Percentiles rank a stretch among this genome's conserved stretches.
phyloP scores from a whole-genome alignment of 2,329 filamentous ascomycete species.

The Elsinoe fawcettii region DNA sequence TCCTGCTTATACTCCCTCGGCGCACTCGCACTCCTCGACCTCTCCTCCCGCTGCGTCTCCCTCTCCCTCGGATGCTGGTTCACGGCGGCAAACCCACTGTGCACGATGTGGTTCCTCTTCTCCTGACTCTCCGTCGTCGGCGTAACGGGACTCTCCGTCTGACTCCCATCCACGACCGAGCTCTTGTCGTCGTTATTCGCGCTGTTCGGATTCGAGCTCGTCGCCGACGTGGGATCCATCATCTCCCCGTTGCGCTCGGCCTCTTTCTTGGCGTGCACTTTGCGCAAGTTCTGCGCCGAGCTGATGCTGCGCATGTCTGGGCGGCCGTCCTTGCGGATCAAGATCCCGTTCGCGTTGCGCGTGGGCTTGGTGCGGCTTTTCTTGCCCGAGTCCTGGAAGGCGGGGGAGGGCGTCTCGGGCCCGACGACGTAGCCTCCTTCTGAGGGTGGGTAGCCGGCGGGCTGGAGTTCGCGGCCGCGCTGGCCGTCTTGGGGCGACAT shows the following conservation, averaged over 20 bases:
- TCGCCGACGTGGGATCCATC: conserved; percentile 14
- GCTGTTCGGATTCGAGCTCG: background rate
- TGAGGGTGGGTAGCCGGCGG: conserved; percentile 6
- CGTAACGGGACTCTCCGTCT: background rate
- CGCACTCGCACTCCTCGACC: background rate
- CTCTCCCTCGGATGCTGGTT: background rate
- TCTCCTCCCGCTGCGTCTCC: background rate
- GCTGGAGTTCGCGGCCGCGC: conserved; percentile 11
- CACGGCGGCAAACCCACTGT: background rate
- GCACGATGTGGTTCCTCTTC: background rate
- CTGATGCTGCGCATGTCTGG: conserved; percentile 47
- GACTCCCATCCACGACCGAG: conserved; percentile 2
- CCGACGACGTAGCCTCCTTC: conserved; percentile 12
- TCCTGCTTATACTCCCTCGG: background rate
- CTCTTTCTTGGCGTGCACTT: conserved; percentile 45
- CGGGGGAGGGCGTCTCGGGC: conserved; percentile 15
- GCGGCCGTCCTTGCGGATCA: conserved; percentile 45
- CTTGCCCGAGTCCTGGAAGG: conserved; percentile 26
- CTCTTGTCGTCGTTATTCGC: conserved; percentile 6
- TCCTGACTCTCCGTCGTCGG: conserved; percentile 1
- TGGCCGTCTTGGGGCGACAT: conserved; percentile 10
- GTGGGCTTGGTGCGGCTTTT: conserved; percentile 45
- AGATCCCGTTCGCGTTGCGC: conserved; percentile 42
- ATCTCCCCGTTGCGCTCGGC: conserved; percentile 26
- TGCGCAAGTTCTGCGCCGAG: conserved; percentile 44